Conservation (phyloP, 148 eudicot species). For the Spergularia bocconei region DNA sequence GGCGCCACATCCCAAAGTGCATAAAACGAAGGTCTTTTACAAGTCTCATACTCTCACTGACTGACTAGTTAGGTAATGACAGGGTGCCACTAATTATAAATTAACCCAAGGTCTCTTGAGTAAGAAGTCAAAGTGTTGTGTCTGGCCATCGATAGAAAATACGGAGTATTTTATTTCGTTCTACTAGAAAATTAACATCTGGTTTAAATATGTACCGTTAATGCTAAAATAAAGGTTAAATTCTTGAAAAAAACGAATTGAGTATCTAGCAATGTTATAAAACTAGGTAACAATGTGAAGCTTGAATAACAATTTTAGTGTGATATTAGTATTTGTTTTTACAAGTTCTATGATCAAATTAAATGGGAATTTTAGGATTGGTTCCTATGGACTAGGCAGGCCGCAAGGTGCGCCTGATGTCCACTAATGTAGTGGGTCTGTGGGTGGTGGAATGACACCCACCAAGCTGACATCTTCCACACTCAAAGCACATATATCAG, state of each 20-base stretch:
- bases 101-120: too few species aligned
- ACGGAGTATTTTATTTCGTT: too few species aligned
- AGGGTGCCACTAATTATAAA: not conserved
- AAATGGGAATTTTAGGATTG: not conserved
- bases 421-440: constrained; percentile 6
- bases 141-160: too few species aligned
- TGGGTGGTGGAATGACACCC: constrained; percentile 33
- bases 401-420: constrained; percentile 28
- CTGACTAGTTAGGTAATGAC: constrained; percentile 6
- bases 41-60: not conserved
- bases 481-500: not conserved
- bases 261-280: too few species aligned
- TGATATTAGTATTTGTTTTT: not conserved
- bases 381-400: not conserved
- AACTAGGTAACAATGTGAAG: too few species aligned
- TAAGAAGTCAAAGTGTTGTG: too few species aligned
- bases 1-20: not conserved
- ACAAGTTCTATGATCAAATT: not conserved
- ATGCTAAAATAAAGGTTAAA: too few species aligned
- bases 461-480: constrained; percentile 21
- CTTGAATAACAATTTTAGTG: too few species aligned
- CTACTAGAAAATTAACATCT: too few species aligned
- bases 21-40: too few species aligned
- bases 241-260: too few species aligned
- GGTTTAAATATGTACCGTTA: too few species aligned